Evolutionary conservation across 306 rosid genomes (phyloP).

Genomic region (Coriaria nepalensis): DNA sequence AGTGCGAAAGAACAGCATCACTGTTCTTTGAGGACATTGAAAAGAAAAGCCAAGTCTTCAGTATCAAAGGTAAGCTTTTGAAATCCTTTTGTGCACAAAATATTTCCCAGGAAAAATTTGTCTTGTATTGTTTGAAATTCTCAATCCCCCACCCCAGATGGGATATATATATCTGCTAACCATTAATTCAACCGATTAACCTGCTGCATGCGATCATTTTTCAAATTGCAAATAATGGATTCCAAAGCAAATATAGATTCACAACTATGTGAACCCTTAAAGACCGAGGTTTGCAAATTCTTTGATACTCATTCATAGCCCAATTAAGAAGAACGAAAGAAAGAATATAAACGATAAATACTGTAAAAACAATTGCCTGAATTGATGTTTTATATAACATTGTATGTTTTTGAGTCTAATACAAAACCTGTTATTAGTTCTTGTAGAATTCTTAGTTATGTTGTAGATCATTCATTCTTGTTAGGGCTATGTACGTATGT

Average conservation of each 20-base stretch:
- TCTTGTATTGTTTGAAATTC: background rate
- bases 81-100: background rate
- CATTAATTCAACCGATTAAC: no score
- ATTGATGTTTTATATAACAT: no score
- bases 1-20: slow-evolving; percentile 38
- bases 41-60: slow-evolving; percentile 46
- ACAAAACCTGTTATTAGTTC: no score
- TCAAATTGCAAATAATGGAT: slow-evolving; percentile 27
- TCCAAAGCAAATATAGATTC: slow-evolving; percentile 23
- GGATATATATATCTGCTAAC: no score
- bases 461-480: no score
- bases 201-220: background rate
- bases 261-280: slow-evolving; percentile 23
- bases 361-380: no score
- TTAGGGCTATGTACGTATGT: no score
- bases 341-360: background rate
- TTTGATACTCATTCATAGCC: slow-evolving; percentile 5
- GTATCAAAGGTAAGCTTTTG: slow-evolving; percentile 30
- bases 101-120: background rate
- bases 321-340: background rate
- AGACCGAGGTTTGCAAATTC: slow-evolving; percentile 31
- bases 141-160: no score
- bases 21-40: slow-evolving; percentile 25
- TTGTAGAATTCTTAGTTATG: no score
- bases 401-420: no score